Percentiles rank a stretch among this genome's conserved stretches.
Conservation (phyloP, 352 stramenopile species). For the Phytophthora aleatoria region DNA sequence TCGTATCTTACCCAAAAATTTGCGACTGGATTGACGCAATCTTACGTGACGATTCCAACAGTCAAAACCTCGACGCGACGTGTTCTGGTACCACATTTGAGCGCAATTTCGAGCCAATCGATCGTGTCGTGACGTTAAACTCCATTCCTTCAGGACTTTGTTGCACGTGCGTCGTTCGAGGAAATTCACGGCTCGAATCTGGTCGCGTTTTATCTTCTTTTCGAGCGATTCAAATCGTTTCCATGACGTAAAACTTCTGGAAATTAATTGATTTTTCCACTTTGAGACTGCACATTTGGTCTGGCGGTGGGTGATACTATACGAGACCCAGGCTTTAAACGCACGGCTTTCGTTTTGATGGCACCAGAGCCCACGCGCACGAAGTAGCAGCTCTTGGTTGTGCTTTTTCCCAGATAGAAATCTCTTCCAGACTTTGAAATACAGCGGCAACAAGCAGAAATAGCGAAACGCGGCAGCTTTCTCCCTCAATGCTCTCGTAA, state of each 20-base stretch:
- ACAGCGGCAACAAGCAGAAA: constrained; percentile 39
- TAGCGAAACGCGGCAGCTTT: constrained; percentile 50
- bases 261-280: constrained; percentile 26
- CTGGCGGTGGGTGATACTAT: constrained; percentile 8
- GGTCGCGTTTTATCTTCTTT: constrained; percentile 10
- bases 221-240: constrained; percentile 10
- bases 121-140: neutral
- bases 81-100: constrained; percentile 19
- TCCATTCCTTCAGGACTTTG: constrained; percentile 9
- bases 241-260: constrained; percentile 28
- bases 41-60: constrained; percentile 23
- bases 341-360: constrained; percentile 43
- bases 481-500: constrained; percentile 29
- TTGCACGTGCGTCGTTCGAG: neutral
- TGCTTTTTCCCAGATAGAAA: constrained; percentile 17
- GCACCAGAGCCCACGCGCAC: constrained; percentile 34
- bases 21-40: constrained; percentile 8
- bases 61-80: constrained; percentile 15
- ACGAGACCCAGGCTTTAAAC: constrained; percentile 40
- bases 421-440: constrained; percentile 38
- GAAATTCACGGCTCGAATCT: constrained; percentile 20
- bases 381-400: constrained; percentile 25
- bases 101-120: constrained; percentile 14
- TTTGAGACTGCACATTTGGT: constrained; percentile 20
- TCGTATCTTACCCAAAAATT: constrained; percentile 16